Conservation (phyloP, 352 stramenopile species). For the Pythium vanterpoolii region DNA sequence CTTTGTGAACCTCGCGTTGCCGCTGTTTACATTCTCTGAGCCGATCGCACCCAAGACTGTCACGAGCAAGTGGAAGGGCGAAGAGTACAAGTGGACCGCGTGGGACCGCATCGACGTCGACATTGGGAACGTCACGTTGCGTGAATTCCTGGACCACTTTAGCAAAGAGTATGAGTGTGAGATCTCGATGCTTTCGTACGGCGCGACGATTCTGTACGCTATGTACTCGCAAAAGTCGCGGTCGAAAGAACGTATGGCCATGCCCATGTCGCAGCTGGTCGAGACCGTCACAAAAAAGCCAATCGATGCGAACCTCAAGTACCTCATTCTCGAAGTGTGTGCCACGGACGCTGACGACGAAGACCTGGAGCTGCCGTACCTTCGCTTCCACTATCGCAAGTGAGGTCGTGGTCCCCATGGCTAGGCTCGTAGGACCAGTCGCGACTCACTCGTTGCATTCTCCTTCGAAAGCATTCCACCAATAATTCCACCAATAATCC, state of each 20-base stretch:
- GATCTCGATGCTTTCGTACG: conserved; percentile 98
- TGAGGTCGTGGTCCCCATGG: not conserved
- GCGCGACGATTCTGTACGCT: conserved; percentile 89
- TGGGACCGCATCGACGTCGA: conserved; percentile 97
- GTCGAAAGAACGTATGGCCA: conserved; percentile 93
- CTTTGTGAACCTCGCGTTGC: conserved; percentile 98
- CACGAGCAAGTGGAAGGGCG: conserved; percentile 91
- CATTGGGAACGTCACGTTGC: conserved; percentile 95
- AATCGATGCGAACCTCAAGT: conserved; percentile 93
- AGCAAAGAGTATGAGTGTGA: conserved; percentile 96
- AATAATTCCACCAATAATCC: too few species aligned
- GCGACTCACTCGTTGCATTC: not conserved
- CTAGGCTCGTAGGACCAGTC: not conserved
- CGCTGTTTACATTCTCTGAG: conserved; percentile 98
- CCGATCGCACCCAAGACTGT: conserved; percentile 92
- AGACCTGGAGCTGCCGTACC: conserved; percentile 95
- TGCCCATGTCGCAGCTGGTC: conserved; percentile 96
- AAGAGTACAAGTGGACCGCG: conserved; percentile 96
- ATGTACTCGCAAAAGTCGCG: conserved; percentile 88
- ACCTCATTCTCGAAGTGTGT: conserved; percentile 96
- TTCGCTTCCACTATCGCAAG: conserved; percentile 85
- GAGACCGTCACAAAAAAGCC: conserved; percentile 95
- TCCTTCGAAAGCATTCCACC: not conserved
- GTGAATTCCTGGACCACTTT: conserved; percentile 95
- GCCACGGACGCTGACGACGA: conserved; percentile 95